A percentile compares a stretch with the other conserved stretches of the same genome.
These are phyloP conservation scores for Candida rishiriensis DNA, from an alignment of 805 yeast species.

Conservation along the genomic window DNA sequence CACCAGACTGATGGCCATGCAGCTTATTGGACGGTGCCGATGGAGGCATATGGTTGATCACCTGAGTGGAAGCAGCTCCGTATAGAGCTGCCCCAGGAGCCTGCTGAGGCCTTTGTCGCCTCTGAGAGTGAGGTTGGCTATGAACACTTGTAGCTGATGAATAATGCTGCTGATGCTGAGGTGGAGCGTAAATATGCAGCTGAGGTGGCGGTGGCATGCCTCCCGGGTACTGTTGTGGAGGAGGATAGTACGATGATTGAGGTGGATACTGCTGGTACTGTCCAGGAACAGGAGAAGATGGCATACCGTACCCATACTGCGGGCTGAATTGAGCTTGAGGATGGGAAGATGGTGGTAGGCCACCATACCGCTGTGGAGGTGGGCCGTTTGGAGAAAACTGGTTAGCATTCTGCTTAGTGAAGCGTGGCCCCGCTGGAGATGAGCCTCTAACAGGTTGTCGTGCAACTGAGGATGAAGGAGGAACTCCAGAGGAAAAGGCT, in stretches of 20 bases:
- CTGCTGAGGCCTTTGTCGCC: background rate
- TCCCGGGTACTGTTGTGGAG: conserved; percentile 9
- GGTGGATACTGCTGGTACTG: conserved; percentile 4
- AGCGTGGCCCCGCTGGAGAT: too few species aligned
- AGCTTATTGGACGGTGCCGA: conserved; percentile 40
- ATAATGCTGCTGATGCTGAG: background rate
- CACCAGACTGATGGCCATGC: conserved; percentile 38
- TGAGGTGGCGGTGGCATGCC: background rate
- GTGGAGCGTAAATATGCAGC: background rate
- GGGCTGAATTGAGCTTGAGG: too few species aligned
- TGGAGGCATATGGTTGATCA: conserved; percentile 46
- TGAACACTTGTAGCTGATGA: too few species aligned
- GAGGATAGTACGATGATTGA: conserved; percentile 11
- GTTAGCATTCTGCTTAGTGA: too few species aligned
- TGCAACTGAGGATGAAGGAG: too few species aligned
- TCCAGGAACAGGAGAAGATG: background rate
- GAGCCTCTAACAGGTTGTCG: too few species aligned
- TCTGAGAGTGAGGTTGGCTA: background rate
- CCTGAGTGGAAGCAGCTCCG: conserved; percentile 16
- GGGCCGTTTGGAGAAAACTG: background rate
- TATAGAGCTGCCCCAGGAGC: background rate
- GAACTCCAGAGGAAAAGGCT: too few species aligned
- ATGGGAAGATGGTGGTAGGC: background rate
- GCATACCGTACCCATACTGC: too few species aligned
- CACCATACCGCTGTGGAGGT: background rate